Evolutionary conservation across 75 land plant genomes (phyloP).

Genomic region (Isoetes taiwanensis): DNA sequence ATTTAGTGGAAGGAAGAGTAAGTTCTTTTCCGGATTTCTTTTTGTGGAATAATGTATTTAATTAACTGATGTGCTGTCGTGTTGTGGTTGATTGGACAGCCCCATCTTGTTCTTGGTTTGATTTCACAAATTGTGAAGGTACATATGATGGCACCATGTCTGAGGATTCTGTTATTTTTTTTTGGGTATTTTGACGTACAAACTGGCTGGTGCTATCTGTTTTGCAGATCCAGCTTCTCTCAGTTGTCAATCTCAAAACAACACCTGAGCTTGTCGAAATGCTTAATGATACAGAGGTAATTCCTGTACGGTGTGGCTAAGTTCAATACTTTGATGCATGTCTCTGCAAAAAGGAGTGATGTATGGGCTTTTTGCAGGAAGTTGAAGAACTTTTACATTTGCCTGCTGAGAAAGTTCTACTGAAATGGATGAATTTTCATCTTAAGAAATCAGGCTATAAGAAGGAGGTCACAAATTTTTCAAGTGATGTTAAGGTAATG

Average conservation of each 20-base stretch:
- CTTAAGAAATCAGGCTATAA: conserved; percentile 70
- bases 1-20: conserved; percentile 44
- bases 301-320: background rate
- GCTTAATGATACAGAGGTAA: conserved; percentile 92
- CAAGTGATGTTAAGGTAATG: conserved; percentile 83
- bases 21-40: conserved; percentile 6
- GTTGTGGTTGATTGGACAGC: too few species aligned
- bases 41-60: background rate
- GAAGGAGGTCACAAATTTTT: conserved; percentile 73
- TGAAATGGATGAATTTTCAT: conserved; percentile 98
- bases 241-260: conserved; percentile 88
- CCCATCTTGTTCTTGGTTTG: conserved; percentile 86
- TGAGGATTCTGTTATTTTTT: background rate
- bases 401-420: conserved; percentile 85
- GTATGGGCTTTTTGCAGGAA: conserved; percentile 35
- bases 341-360: background rate
- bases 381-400: conserved; percentile 78
- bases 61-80: background rate
- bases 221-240: conserved; percentile 81
- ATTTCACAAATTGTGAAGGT: conserved; percentile 99
- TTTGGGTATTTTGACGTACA: too few species aligned
- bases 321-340: background rate
- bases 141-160: background rate
- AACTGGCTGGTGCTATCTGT: background rate
- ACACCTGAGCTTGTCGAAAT: conserved; percentile 91